Evolutionary conservation across 371 early-diverging fungal species (phyloP).

Genomic region (Mortierella sp.): DNA sequence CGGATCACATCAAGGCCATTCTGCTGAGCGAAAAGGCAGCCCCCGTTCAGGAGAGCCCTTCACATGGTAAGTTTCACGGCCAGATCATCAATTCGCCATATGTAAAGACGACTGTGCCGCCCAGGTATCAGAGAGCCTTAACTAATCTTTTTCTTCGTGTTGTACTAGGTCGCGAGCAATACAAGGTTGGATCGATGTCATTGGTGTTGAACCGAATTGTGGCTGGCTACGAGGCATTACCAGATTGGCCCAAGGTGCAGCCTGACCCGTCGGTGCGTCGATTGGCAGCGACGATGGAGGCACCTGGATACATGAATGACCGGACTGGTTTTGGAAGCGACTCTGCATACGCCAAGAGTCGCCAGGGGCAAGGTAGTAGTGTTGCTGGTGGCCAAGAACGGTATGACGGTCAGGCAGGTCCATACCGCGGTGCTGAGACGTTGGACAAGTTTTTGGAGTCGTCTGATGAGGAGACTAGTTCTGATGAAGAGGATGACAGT

Average conservation of each 20-base stretch:
- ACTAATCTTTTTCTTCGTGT: background rate
- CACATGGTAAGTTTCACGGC: constrained; percentile 32
- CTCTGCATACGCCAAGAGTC: constrained; percentile 34
- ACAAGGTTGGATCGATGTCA: constrained; percentile 87
- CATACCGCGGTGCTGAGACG: constrained; percentile 36
- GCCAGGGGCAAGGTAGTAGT: constrained; percentile 55
- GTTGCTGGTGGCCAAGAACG: constrained; percentile 22
- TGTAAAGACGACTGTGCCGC: too few relatives aligned
- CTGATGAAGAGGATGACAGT: constrained; percentile 50
- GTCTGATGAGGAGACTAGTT: constrained; percentile 46
- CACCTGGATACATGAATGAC: constrained; percentile 62
- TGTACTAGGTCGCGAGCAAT: constrained; percentile 68
- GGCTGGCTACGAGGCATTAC: constrained; percentile 84
- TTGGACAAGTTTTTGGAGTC: constrained; percentile 54
- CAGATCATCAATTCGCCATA: background rate
- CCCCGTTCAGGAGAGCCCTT: constrained; percentile 63
- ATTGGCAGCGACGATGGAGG: constrained; percentile 65
- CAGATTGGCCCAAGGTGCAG: constrained; percentile 84
- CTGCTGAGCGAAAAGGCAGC: constrained; percentile 67
- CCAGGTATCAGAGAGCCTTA: background rate
- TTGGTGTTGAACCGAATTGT: constrained; percentile 80
- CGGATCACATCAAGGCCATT: constrained; percentile 63
- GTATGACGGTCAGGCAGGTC: constrained; percentile 39
- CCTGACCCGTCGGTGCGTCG: constrained; percentile 79
- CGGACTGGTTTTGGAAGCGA: constrained; percentile 71